Evolutionary conservation across 2,329 filamentous ascomycete genomes (phyloP), one percentile per base, ranked within the genome.

Genomic region (Alternaria triticimaculans): DNA sequence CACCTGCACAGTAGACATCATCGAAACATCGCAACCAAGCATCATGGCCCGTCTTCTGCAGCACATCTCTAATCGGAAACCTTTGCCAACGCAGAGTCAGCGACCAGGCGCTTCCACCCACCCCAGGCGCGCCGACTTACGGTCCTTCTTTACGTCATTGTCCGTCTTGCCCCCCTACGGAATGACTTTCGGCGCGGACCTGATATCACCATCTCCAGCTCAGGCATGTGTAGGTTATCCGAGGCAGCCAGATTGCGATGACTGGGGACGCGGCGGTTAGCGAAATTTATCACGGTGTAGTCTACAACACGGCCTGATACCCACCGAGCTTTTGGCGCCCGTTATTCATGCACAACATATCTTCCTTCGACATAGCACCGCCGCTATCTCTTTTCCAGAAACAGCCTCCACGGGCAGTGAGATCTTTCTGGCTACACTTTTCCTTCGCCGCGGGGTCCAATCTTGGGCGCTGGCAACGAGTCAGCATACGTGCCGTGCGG

Each of bases 121-220:
- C 33, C 18, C 15, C 18, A 15, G 12, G 20, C 55, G 53, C 48
- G 58, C 53, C 53, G 44, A 23, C 14, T 57, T 28, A 48, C 53
- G 58, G 33, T 50, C 57, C 43, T 60, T 60, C 28, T 41, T 56
- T 62, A 62, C 60, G 60, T 62, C 60, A 58, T 62, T 28, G 11
- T 41, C 46, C 33, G n/a, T 48, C 18, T n/a, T 53, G 21, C 15
- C 12, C n/a, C 21, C 26, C 53, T 8, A 37, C 60, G 60, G 60
- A 28, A 54, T 20, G 41, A 58, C 21, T 58, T 41, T 58, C 55
- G 60, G 60, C 45, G 28, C 12, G 14, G n/a, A 12, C 41, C 58
- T 11, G 20, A 15, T 26, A 23, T 48, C 23, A n/a, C 48, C 28
- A 28, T 28, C 60, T 48, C 43, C 30, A 45, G 41, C 26, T 56